Evolutionary conservation across 1,284 basidiomycete genomes (phyloP), one percentile per base, ranked within the genome.

Genomic region (Golubevia pallescens): DNA sequence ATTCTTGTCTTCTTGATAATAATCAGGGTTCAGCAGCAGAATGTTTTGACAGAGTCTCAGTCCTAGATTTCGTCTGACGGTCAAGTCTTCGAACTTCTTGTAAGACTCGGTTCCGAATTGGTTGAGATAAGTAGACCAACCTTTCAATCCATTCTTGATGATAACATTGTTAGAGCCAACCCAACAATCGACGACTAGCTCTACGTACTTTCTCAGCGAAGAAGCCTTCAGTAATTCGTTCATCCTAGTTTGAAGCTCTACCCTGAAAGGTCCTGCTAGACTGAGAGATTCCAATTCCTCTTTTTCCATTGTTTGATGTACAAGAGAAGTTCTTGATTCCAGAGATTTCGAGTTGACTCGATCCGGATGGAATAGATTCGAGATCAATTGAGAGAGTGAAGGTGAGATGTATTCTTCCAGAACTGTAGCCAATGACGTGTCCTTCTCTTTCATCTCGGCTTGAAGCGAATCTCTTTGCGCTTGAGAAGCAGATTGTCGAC

Each of bases 111-210:
- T 85, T 0, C 90, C 90, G 54, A 87, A 88, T 0, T 88, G 86
- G 13, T 88, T 87, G 55, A 93, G 86, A 78, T 90, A 92, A 23
- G 87, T 84, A 0, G 87, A 82, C 93, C 93, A 94, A 53, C 90
- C 88, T 89, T 92, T 77, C 66, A 88, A 84, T 10, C 88, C 87
- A 67, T 91, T 90, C 63, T 90, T 89, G 7, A 93, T 90, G 10
- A 92, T 80, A 21, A 93, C 89, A 48, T 89, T 88, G 0, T 89
- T 90, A 75, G 92, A 94, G 6, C 91, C 90, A 2, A 92, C 88
- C 93, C 93, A 95, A 75, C 91, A 92, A 69, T 91, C 90, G 20
- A 93, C 88, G 86, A 93, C 90, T 51, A 87, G 80, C 70, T 90
- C 89, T 1, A 83, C 68, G 38, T 80, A 71, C 86, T 85, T 64